Conservation (phyloP, 2,329 filamentous ascomycete species). For the Verticillium longisporum region DNA sequence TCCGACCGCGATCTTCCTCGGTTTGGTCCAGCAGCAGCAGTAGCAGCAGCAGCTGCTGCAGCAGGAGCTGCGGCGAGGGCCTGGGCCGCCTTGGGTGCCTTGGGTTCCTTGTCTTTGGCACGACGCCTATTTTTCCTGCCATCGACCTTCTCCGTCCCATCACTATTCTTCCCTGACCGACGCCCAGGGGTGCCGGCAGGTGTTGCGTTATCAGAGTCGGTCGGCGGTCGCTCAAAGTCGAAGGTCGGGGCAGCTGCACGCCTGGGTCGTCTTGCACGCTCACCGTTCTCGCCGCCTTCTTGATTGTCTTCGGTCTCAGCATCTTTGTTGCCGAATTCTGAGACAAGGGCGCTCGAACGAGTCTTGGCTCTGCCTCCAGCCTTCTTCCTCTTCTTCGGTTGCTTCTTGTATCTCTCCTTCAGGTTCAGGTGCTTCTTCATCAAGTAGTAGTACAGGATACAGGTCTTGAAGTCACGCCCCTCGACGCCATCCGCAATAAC, state of each 20-base stretch:
- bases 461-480: slow-evolving; percentile 66
- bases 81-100: slow-evolving; percentile 26
- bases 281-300: slow-evolving; percentile 52
- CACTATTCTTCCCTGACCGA: slow-evolving; percentile 40
- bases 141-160: slow-evolving; percentile 35
- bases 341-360: slow-evolving; percentile 57
- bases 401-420: slow-evolving; percentile 67
- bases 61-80: slow-evolving; percentile 38
- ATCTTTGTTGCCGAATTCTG: slow-evolving; percentile 56
- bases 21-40: slow-evolving; percentile 22
- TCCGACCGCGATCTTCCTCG: slow-evolving; percentile 49
- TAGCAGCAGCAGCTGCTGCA: no score
- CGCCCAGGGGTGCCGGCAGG: slow-evolving; percentile 51
- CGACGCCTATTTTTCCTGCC: slow-evolving; percentile 32
- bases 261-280: slow-evolving; percentile 49
- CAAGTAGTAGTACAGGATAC: slow-evolving; percentile 81
- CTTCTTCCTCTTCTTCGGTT: slow-evolving; percentile 53
- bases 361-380: slow-evolving; percentile 46
- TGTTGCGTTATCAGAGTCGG: slow-evolving; percentile 54
- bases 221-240: slow-evolving; percentile 51
- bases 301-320: slow-evolving; percentile 48
- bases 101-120: slow-evolving; percentile 35
- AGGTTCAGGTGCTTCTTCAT: slow-evolving; percentile 70
- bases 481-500: slow-evolving; percentile 63
- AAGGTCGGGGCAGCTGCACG: slow-evolving; percentile 66